Evolutionary conservation across 495 filamentous ascomycete species (phyloP), one percentile per base, ranked within the genome.

Genomic region (Cercophora samala): DNA sequence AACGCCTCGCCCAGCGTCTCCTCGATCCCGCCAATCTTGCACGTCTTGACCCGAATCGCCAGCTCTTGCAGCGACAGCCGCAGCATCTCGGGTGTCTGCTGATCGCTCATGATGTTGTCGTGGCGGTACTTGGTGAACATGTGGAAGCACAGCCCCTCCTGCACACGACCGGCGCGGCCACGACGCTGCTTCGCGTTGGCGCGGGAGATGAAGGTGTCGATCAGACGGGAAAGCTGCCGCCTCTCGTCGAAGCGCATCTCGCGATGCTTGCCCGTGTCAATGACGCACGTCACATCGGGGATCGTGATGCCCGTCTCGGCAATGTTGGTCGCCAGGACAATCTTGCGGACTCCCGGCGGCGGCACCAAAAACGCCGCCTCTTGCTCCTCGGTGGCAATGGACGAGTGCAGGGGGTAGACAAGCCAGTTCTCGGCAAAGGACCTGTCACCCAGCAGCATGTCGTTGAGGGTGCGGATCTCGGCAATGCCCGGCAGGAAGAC

Each of bases 241-340:
- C 90, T 85, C 79, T 98, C 95, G 72, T 99, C 95, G 70, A 96
- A 99, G 37, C 84, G 77, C 95, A 99, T 98, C 73, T 96, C 95
- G 68, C 94, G 93, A 75, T 97, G 94, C 75, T 95, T 97, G 62
- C 94, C 93, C 15, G 91, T 90, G 77, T 98, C 94, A 65, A 98
- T 89, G 25, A 98, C 94, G 70, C 93, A 96, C 4, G 94, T 97
- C 46, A 98, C 89, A 76, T 97, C 94, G 1, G 94, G 94, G 70
- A 98, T 98, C 0, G 94, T 98, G 71, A 98, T 96, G 78, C 93
- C 93, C 0, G 94, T 98, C 73, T 98, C 94, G 23, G 94, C 94
- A 72, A 98, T 97, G 73, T 98, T 98, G 9, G 94, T 99, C 5
- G 94, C 92, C 58, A 97, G 85, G 4, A 97, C 93, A 66, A 97